These are phyloP conservation scores for Volvariella volvacea DNA, from an alignment of 1,284 basidiomycete genomes.

Conservation along the genomic window DNA sequence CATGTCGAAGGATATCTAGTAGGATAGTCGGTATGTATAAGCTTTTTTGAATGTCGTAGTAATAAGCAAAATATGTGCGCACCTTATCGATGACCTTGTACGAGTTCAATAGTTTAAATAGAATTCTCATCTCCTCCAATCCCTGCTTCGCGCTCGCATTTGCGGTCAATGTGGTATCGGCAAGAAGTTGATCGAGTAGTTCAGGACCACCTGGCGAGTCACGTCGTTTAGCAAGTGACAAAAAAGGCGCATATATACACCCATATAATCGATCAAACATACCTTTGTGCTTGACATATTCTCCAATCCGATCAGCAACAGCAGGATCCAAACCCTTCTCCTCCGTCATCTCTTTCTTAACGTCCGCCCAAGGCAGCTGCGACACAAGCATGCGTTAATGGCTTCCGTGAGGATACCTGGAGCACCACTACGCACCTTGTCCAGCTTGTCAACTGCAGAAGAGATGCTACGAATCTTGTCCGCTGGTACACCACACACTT, in stretches of 20 bases:
- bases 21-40: too few relatives aligned
- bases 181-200: constrained; percentile 70
- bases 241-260: constrained; percentile 4
- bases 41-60: too few relatives aligned
- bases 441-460: constrained; percentile 96
- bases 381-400: neutral
- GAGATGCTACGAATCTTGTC: constrained; percentile 95
- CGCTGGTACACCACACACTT: constrained; percentile 89
- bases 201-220: constrained; percentile 71
- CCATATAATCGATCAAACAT: constrained; percentile 10
- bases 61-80: constrained; percentile 11
- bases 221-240: too few relatives aligned
- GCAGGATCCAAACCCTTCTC: constrained; percentile 88
- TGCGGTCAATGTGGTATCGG: constrained; percentile 60
- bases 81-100: constrained; percentile 81
- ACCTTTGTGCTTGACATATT: constrained; percentile 96
- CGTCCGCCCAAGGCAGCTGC: constrained; percentile 84
- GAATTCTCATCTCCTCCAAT: constrained; percentile 82
- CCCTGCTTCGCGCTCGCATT: constrained; percentile 81
- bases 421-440: constrained; percentile 61
- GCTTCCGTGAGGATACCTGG: neutral
- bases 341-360: constrained; percentile 93
- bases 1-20: constrained; percentile 94
- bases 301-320: constrained; percentile 91
- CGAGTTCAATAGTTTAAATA: constrained; percentile 82